Evolutionary conservation across 225 moss, liverwort and hornwort genomes (phyloP).

Genomic region (Sphagnum tenellum): DNA sequence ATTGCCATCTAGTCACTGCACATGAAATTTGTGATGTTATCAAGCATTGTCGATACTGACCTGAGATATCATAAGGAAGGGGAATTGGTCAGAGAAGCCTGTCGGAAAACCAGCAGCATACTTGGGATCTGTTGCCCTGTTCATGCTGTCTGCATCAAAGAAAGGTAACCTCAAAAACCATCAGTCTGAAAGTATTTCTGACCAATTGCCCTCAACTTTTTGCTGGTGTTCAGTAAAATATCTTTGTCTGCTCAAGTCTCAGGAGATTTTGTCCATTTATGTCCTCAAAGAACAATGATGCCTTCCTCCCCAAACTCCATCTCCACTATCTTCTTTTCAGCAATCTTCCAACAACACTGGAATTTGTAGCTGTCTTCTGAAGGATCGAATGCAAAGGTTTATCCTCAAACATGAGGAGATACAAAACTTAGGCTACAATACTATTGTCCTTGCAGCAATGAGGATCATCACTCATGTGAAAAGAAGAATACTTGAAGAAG

Average conservation of each 20-base stretch:
- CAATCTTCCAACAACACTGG: not conserved
- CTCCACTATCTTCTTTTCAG: not conserved
- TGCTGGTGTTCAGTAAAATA: not conserved
- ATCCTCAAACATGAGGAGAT: no score
- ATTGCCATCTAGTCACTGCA: no score
- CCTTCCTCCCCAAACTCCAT: not conserved
- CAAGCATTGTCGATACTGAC: conserved; percentile 7
- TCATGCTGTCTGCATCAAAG: conserved; percentile 30
- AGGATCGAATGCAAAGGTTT: no score
- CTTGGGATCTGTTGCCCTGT: conserved; percentile 49
- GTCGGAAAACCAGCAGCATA: conserved; percentile 48
- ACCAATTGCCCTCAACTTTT: not conserved
- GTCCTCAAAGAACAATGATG: not conserved
- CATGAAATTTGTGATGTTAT: no score
- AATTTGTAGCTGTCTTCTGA: no score
- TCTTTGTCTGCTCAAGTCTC: not conserved
- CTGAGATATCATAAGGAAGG: conserved; percentile 63
- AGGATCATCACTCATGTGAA: not conserved
- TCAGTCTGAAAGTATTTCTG: not conserved
- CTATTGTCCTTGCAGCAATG: not conserved
- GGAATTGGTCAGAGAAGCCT: conserved; percentile 63
- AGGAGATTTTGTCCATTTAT: not conserved
- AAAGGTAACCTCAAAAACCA: conserved; percentile 4
- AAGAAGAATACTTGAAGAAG: not conserved
- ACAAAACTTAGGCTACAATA: not conserved